Conservation (phyloP, 2,329 filamentous ascomycete species). For the Xylaria arbuscula region DNA sequence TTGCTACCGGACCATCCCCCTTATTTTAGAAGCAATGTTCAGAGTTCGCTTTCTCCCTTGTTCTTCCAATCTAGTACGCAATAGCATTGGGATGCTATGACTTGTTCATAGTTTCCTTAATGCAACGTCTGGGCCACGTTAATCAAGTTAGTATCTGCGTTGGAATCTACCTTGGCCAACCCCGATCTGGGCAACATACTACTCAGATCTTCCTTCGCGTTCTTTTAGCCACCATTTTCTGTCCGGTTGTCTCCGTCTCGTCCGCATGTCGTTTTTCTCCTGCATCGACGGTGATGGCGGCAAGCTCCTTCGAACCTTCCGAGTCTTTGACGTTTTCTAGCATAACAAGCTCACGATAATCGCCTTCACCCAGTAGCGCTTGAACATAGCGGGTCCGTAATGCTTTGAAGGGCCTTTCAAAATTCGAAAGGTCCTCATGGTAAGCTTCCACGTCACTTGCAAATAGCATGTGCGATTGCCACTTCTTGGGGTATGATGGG, state of each 20-base stretch:
- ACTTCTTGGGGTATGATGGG: not conserved
- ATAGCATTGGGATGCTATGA: too few relatives aligned
- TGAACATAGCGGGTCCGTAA: conserved; percentile 6
- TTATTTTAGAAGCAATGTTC: too few relatives aligned
- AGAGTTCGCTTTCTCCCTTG: too few relatives aligned
- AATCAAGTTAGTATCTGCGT: not conserved
- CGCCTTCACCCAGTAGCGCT: not conserved
- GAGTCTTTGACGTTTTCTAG: conserved; percentile 3
- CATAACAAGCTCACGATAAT: conserved; percentile 16
- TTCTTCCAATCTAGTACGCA: too few relatives aligned
- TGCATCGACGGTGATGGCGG: not conserved
- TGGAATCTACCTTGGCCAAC: too few relatives aligned
- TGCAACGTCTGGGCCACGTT: too few relatives aligned
- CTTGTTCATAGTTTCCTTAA: too few relatives aligned
- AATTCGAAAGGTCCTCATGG: not conserved
- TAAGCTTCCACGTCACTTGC: not conserved
- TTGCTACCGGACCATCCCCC: too few relatives aligned
- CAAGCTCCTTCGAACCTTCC: not conserved
- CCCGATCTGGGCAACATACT: not conserved
- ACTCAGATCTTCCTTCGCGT: not conserved
- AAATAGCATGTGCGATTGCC: not conserved
- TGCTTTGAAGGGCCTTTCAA: not conserved
- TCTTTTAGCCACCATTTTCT: not conserved
- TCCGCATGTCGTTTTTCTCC: not conserved
- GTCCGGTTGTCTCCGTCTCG: not conserved